A percentile compares a stretch with the other conserved stretches of the same genome.
These are phyloP conservation scores for Plantago major DNA, from an alignment of 257 asterid species.

Conservation along the genomic window DNA sequence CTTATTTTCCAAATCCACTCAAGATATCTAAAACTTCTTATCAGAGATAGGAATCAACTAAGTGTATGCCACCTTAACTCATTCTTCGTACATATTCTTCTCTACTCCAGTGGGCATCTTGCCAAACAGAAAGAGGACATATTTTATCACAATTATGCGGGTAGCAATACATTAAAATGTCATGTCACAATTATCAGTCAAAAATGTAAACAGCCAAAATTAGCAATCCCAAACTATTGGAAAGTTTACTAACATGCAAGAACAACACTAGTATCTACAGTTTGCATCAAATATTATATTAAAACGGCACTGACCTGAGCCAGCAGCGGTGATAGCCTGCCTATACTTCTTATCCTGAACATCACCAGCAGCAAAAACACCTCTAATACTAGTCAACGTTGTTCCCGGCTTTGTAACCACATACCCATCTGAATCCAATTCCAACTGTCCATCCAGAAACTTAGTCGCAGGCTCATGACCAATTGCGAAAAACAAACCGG, in stretches of 20 bases:
- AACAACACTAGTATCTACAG: neutral
- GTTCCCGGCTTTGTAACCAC: conserved; percentile 75
- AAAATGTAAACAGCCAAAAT: neutral
- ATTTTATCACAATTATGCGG: too few species aligned
- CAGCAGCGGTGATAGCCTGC: conserved; percentile 97
- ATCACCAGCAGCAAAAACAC: conserved; percentile 98
- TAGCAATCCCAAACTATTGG: neutral
- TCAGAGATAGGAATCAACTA: conserved; percentile 7
- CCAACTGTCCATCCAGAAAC: conserved; percentile 81
- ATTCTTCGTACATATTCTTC: conserved; percentile 16
- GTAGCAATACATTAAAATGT: neutral
- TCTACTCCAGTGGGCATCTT: conserved; percentile 8
- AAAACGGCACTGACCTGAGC: conserved; percentile 79
- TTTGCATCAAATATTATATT: neutral
- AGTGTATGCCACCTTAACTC: neutral
- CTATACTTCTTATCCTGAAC: conserved; percentile 97
- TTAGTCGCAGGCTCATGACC: conserved; percentile 96
- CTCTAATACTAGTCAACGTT: conserved; percentile 70
- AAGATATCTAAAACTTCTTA: neutral
- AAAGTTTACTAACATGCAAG: conserved; percentile 5
- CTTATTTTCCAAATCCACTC: conserved; percentile 8
- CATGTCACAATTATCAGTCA: neutral
- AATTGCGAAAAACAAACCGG: conserved; percentile 84
- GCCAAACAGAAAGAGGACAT: conserved; percentile 17
- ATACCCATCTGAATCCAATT: conserved; percentile 82